Base-by-base conservation (phyloP, 768 basidiomycete species). In the Termitomyces sp. region DNA sequence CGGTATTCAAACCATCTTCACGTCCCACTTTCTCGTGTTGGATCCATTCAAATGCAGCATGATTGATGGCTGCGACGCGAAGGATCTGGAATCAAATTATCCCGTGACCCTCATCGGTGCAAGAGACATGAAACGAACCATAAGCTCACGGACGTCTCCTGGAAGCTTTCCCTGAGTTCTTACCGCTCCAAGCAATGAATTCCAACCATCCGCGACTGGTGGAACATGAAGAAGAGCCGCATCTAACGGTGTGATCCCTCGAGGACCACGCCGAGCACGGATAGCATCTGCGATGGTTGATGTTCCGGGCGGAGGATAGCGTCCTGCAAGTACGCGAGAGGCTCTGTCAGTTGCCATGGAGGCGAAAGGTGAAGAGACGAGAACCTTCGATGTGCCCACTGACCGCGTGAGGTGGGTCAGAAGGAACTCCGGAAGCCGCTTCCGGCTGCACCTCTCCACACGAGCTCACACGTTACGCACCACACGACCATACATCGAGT, bases 1-100 rank as follows among this genome's bases (percentile, higher is more conserved):
- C 72, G 0, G 76, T 76, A 0, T 75, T 78, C 10, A 87, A 66
- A 2, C 84, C 85, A 45, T 74, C 74, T 12, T 70, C 67, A 3
- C 79, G 70, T 0, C 76, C 86, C 21, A 82, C 72, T 28, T 64
- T 72, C 53, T 81, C 81, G 56, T 84, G 83, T 19, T 82, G 79
- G 9, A 79, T 79, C 83, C 83, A 82, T 64, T 81, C 80, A 52
- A 76, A 83, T 5, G 73, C 71, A 25, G 80, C 80, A 23, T 70
- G 62, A 59, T 81, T 83, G 25, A 78, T 64, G 2, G 78, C 81
- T 34, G 79, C 80, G 16, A 81, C 75, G 5, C 81, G 70, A 16
- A 81, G 68, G 54, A 81, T 81, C 78, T 81, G 53, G 12, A 11
- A 25, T 12, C 23, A 45, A 45, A 28, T 32, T 39, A 48, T 42